Evolutionary conservation across 1,139 yeast genomes (phyloP).

Genomic region (Pichia sorboxylosa): DNA sequence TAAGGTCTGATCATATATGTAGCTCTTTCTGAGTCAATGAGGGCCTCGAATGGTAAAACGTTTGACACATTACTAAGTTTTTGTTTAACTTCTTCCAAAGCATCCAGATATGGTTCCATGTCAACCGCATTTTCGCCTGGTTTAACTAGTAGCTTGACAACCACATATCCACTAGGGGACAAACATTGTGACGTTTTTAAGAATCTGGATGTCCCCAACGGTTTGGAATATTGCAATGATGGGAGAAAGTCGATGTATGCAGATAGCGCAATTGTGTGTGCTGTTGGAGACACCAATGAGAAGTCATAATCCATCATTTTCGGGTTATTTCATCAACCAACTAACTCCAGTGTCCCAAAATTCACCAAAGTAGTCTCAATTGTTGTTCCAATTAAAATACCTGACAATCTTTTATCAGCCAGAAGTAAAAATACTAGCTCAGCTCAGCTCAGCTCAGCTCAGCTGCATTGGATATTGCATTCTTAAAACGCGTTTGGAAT

Average conservation of each 20-base stretch:
- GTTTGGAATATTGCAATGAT: conserved; percentile 61
- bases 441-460: too few species aligned
- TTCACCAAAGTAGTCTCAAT: too few species aligned
- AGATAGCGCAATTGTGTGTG: conserved; percentile 84
- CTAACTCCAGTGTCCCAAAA: too few species aligned
- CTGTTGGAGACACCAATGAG: conserved; percentile 77
- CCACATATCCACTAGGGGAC: conserved; percentile 55
- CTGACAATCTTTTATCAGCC: too few species aligned
- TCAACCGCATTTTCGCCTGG: conserved; percentile 31
- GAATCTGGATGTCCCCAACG: conserved; percentile 66
- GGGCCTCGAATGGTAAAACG: conserved; percentile 57
- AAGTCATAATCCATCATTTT: conserved; percentile 80
- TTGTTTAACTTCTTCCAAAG: conserved; percentile 28
- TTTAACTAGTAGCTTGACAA: conserved; percentile 74
- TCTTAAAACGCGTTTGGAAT: too few species aligned
- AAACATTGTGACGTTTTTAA: conserved; percentile 76
- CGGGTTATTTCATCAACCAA: too few species aligned
- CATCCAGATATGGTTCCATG: conserved; percentile 26
- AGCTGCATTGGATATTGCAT: too few species aligned
- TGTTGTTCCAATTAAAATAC: too few species aligned
- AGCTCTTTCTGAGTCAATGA: conserved; percentile 85
- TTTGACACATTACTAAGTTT: conserved; percentile 44
- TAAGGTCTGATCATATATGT: conserved; percentile 81
- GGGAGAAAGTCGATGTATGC: conserved; percentile 69
- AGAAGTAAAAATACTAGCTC: too few species aligned